Base-by-base conservation (phyloP, 2,329 filamentous ascomycete genomes). In the Sporothrix luriei region DNA sequence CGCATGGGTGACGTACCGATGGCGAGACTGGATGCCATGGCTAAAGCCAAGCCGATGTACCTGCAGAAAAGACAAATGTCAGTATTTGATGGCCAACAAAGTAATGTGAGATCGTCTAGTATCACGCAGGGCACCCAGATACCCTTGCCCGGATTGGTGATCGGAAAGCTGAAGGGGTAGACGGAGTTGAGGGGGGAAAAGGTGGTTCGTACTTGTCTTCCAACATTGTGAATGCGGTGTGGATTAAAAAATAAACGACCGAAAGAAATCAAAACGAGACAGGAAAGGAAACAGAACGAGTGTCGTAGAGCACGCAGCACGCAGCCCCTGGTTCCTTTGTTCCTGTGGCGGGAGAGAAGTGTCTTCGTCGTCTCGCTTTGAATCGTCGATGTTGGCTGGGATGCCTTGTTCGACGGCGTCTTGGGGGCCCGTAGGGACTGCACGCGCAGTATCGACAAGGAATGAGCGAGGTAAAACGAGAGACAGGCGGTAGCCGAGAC, bases 1-100 rank as follows among this genome's bases (percentile, higher is more conserved):
- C 4, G 11, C 21, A 69, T 61, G 69, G 51, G 52, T 65, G 70
- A 49, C 84, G 76, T 85, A 91, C 90, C 91, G 81, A 93, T 93
- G 73, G 90, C 90, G 77, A 92, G 82, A 75, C 90, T 91, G 49
- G 90, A 91, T 72, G 85, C 84, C 78, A 93, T 89, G 84, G 91
- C 91, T 80, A 93, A 81, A 71, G 87, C 87, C 81, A 93, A 83
- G 77, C 91, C 91, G 76, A 93, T 88, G 77, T 93, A 93, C 83
- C 91, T 59, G 21, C 21, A 72, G 73, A 66, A 71, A 46, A 69
- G 68, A 13, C 33, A 19, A 43, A 13, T 4, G 52, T 70, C 49
- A 69, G 69, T 46, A 26, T 59, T 59, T 33, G 38, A 43, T 46
- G 48, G 16, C 26, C 29, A 21, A 49, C 14, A 40, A 51, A 7